Conservation (phyloP, 345 rosid species). For the Gossypium sturtianum region DNA sequence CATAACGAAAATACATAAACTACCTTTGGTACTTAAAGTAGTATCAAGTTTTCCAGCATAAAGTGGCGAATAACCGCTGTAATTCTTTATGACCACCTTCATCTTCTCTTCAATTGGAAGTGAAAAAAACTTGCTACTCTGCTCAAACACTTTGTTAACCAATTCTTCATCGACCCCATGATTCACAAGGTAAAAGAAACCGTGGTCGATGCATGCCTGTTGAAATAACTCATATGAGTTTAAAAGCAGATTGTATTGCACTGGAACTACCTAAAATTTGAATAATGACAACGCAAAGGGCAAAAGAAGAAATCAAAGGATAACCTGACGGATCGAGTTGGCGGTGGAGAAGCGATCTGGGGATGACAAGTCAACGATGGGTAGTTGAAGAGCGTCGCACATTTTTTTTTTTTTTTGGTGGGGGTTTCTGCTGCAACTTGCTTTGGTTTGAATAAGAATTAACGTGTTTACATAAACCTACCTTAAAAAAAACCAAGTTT, state of each 20-base stretch:
- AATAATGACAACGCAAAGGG: neutral
- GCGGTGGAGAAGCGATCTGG: constrained; percentile 37
- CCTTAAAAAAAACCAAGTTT: too few species aligned
- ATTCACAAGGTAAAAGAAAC: constrained; percentile 81
- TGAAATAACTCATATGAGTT: neutral
- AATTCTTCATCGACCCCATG: constrained; percentile 67
- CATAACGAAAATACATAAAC: neutral
- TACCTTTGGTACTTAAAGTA: constrained; percentile 35
- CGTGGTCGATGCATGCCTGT: constrained; percentile 73
- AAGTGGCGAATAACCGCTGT: constrained; percentile 59
- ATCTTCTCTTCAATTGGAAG: constrained; percentile 61
- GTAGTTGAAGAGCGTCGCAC: constrained; percentile 33
- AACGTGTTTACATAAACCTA: too few species aligned
- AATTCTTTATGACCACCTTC: constrained; percentile 33
- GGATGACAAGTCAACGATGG: constrained; percentile 43
- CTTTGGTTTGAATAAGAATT: too few species aligned
- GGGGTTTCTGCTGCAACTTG: neutral
- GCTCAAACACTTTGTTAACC: constrained; percentile 32
- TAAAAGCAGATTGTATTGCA: neutral
- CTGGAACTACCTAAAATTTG: neutral
- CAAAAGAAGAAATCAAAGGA: neutral
- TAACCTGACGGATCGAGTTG: constrained; percentile 48
- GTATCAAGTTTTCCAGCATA: constrained; percentile 48
- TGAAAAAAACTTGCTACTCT: constrained; percentile 59
- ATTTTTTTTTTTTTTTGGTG: neutral